Evolutionary conservation across 176 grass and related monocot species (phyloP), one percentile per base, ranked within the genome.

Genomic region (Tillandsia leiboldiana): DNA sequence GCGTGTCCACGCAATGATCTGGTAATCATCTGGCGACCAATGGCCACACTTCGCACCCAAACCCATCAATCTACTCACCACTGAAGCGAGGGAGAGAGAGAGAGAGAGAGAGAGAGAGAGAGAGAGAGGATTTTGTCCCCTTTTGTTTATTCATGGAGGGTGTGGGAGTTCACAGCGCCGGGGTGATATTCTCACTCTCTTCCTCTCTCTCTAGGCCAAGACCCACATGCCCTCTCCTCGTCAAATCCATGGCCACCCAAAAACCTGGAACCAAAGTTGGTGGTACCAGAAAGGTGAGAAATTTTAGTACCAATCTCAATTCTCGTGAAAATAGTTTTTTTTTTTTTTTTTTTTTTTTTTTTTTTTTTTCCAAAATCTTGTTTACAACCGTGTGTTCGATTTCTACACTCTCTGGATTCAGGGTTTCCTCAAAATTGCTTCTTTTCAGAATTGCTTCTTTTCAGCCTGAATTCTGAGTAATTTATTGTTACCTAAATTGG

Each of bases 271-370:
- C 54, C 15, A 73, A 23, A 65, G 62, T 72, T 72, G 5, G 53
- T 51, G 77, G 62, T 2, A 53, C 73, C 63, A 86, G 48, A 59
- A 86, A 48, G 73, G 83, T 81, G 27, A 70, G 66, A 12, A 18
- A 56, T 47, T 78, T 61, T 3, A 18, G 49, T 8, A 42, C 12
- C 47, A 50, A 14, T 67, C 15, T 66, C 13, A 33, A 33, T 48
- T 72, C 3, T 1, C 14, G 14, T 42, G 17, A 74, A 61, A 14
- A 47, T 26, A 8, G 48, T 14, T 64, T 50, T 11, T 64, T 64
- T 14, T 50, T 50, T 26, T n/a, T 9, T 12, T 3, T 53, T 50
- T 26, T n/a, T 9, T 12, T 14, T 64, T 50, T 11, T 64, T 64
- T 14, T 50, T 50, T 26, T n/a, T 9, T 12, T 3, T 53, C 2